Conservation (phyloP, 2,329 filamentous ascomycete genomes). For the Coleophoma crateriformis region DNA sequence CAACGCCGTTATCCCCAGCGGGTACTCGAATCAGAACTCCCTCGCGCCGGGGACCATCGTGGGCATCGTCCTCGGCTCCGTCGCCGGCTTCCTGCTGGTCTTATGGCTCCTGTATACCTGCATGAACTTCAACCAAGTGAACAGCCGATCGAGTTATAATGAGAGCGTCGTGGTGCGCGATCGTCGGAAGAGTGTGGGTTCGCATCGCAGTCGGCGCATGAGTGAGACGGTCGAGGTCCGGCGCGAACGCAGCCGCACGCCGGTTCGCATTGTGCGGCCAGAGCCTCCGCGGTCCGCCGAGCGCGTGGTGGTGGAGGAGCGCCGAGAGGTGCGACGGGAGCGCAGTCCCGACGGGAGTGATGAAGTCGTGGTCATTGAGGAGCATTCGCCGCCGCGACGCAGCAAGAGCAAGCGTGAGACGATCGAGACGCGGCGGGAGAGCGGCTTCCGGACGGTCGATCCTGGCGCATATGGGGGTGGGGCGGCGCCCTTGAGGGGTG, state of each 20-base stretch:
- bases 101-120: slow-evolving; percentile 42
- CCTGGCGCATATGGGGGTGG: slow-evolving; percentile 22
- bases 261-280: neutral
- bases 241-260: neutral
- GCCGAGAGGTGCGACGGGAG: slow-evolving; percentile 15
- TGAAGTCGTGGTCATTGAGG: slow-evolving; percentile 29
- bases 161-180: slow-evolving; percentile 15
- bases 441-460: slow-evolving; percentile 26
- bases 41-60: slow-evolving; percentile 51
- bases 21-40: slow-evolving; percentile 47
- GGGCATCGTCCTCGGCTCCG: slow-evolving; percentile 52
- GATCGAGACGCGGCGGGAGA: slow-evolving; percentile 13
- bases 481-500: slow-evolving; percentile 7
- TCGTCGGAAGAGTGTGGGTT: slow-evolving; percentile 7
- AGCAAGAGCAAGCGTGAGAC: slow-evolving; percentile 20
- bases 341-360: slow-evolving; percentile 15
- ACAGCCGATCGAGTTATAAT: slow-evolving; percentile 6
- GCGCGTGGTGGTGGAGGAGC: slow-evolving; percentile 24
- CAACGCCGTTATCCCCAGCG: slow-evolving; percentile 49
- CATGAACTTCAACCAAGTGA: slow-evolving; percentile 10
- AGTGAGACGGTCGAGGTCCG: slow-evolving; percentile 20
- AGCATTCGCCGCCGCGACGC: slow-evolving; percentile 24
- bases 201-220: slow-evolving; percentile 5
- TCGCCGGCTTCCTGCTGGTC: slow-evolving; percentile 45
- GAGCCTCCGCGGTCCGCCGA: slow-evolving; percentile 14